Percentiles rank a stretch among this genome's conserved stretches.
Conservation (phyloP, 192 early-diverging fungal genomes). For the Piromyces finnis region DNA sequence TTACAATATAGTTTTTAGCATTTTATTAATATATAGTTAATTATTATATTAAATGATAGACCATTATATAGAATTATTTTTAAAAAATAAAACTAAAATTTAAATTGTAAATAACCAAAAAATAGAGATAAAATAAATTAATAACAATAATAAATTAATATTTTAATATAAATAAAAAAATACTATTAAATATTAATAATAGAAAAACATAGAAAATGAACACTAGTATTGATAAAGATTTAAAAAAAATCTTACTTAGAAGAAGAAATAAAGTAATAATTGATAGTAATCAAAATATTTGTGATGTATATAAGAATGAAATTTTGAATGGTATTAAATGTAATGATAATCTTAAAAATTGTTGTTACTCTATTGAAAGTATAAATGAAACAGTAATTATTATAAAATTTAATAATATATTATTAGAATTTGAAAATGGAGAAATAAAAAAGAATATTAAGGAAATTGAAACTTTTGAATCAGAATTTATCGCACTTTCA, state of each 20-base stretch:
- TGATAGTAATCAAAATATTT: background rate
- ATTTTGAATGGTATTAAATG: background rate
- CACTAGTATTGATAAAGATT: background rate
- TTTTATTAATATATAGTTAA: too few species aligned
- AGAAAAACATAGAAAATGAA: background rate
- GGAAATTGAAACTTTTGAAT: background rate
- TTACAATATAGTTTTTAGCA: too few species aligned
- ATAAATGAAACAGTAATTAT: background rate
- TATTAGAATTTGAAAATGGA: background rate
- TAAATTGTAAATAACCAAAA: too few species aligned
- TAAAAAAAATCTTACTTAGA: background rate
- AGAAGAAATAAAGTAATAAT: background rate
- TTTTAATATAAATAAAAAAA: too few species aligned
- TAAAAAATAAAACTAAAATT: too few species aligned
- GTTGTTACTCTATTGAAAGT: background rate
- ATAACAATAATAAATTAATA: too few species aligned
- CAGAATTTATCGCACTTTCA: background rate
- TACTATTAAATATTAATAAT: too few species aligned
- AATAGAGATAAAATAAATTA: too few species aligned
- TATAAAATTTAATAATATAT: background rate
- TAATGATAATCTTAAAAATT: background rate
- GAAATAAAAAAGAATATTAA: background rate
- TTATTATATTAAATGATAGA: too few species aligned
- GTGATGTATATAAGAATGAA: background rate
- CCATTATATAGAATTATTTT: too few species aligned